phyloP scores from a whole-genome alignment of 108 stramenopile species.

The Skeletonema marinoi region DNA sequence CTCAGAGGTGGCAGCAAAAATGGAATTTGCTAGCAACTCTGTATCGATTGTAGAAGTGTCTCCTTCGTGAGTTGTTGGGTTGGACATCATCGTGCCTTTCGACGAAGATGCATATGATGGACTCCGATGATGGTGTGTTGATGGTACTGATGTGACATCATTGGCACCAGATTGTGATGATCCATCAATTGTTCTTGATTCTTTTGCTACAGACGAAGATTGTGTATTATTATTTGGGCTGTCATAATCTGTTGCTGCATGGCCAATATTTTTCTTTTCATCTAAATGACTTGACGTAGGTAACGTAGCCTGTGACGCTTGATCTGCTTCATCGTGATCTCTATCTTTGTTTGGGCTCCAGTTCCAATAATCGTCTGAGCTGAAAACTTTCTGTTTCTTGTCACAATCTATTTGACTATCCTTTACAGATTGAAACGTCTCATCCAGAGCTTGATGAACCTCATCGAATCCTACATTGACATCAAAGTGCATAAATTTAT shows the following conservation, averaged over 20 bases:
- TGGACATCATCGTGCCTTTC: slow-evolving; percentile 11
- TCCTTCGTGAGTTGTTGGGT: slow-evolving; percentile 12
- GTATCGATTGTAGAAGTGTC: slow-evolving; percentile 41
- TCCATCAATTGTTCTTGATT: neutral
- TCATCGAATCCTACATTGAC: slow-evolving; percentile 52
- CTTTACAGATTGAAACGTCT: slow-evolving; percentile 51
- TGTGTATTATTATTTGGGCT: neutral
- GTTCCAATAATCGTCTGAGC: slow-evolving; percentile 14
- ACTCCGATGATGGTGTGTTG: slow-evolving; percentile 10
- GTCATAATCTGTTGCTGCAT: neutral
- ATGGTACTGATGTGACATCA: slow-evolving; percentile 2
- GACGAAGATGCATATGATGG: slow-evolving; percentile 28
- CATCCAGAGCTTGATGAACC: slow-evolving; percentile 62
- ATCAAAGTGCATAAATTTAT: slow-evolving; percentile 74
- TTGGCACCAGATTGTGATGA: neutral
- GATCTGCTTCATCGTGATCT: neutral
- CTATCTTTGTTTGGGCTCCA: slow-evolving; percentile 4
- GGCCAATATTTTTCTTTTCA: neutral
- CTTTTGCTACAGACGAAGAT: neutral
- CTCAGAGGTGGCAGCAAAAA: slow-evolving; percentile 79
- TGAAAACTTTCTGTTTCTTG: neutral
- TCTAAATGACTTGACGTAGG: neutral
- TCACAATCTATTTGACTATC: neutral
- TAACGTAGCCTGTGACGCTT: neutral
- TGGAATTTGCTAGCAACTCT: slow-evolving; percentile 49